Base-by-base conservation (phyloP, 163 green algal genomes). In the Trebouxiophyceae sp. region DNA sequence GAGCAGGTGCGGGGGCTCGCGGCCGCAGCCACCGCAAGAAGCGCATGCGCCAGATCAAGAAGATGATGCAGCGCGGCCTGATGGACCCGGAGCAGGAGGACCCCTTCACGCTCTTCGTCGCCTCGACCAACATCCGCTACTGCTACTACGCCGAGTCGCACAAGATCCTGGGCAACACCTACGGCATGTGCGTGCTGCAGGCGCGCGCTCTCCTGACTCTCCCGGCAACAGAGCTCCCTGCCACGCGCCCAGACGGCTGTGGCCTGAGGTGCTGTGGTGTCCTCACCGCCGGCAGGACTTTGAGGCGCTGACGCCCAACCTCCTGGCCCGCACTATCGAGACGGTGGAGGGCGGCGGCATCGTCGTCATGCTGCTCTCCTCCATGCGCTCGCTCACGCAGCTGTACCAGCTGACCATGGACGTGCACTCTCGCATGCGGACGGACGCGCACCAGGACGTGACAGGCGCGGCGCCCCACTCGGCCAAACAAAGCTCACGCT, bases 91-190 rank as follows among this genome's bases (percentile, higher is more conserved):
- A 97, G 76, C 93, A 95, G 77, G 93, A 98, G 74, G 93, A 99
- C 79, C 93, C 93, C 29, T 99, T 99, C 68, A 76, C 84, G 20
- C 81, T 99, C 31, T 99, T 99, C 74, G 84, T 97, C 32, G 89
- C 93, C 39, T 91, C 78, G 60, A 98, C 93, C 39, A 86, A 89
- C 82, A 98, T 99, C 79, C 80, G 93, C 24, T 99, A 99, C 83
- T 96, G 86, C 84, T 98, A 95, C 84, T 99, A 99, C 80, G 62
- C 82, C 33, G 93, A 99, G 58, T 97, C 93, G 16, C 93, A 98
- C 68, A 96, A 95, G 68, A 92, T 99, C 61, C 81, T 99, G 66
- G 93, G 93, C 39, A 95, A 96, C 79, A 99, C 93, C n/a, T 99
- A 91, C 73, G 93, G 93, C 67, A 99, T 99, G 93, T 89, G 86